These are phyloP conservation scores for Rhexocercosporidium sp. DNA, from an alignment of 2,329 filamentous ascomycete species.

Conservation along the genomic window DNA sequence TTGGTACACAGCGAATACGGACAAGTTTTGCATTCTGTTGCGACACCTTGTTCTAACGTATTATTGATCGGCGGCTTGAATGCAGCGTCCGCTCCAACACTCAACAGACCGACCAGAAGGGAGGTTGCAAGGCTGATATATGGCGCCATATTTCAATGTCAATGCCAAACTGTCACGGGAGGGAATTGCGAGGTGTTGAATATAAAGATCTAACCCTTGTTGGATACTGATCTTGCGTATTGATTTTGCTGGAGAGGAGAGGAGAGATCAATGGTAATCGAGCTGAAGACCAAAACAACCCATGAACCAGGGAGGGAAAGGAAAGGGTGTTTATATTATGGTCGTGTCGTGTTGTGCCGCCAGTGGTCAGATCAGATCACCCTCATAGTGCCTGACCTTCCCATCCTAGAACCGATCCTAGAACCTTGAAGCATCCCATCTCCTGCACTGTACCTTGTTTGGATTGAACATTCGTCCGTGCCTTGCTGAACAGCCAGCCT, in stretches of 20 bases:
- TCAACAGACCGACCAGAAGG: background rate
- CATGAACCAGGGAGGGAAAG: background rate
- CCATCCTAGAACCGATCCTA: background rate
- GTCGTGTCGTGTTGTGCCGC: constrained; percentile 5
- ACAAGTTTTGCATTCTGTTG: constrained; percentile 35
- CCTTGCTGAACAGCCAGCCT: background rate
- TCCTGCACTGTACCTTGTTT: background rate
- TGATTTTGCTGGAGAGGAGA: background rate
- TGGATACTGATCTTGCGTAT: background rate
- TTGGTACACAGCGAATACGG: constrained; percentile 34
- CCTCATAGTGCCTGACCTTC: constrained; percentile 1
- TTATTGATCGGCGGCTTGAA: constrained; percentile 29
- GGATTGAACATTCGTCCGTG: background rate
- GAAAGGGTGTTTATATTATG: background rate
- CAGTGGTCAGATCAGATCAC: constrained; percentile 7
- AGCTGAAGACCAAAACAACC: background rate
- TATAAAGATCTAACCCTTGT: background rate
- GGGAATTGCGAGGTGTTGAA: background rate
- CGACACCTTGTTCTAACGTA: constrained; percentile 27
- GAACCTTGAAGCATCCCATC: background rate
- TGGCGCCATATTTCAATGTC: background rate
- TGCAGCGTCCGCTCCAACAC: background rate
- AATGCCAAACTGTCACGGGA: background rate
- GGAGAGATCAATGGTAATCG: background rate
- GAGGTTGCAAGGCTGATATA: background rate